Percentiles rank a stretch among this genome's conserved stretches.
phyloP scores from a whole-genome alignment of 176 grass and related monocot genomes.

The Bonia amplexicaulis region DNA sequence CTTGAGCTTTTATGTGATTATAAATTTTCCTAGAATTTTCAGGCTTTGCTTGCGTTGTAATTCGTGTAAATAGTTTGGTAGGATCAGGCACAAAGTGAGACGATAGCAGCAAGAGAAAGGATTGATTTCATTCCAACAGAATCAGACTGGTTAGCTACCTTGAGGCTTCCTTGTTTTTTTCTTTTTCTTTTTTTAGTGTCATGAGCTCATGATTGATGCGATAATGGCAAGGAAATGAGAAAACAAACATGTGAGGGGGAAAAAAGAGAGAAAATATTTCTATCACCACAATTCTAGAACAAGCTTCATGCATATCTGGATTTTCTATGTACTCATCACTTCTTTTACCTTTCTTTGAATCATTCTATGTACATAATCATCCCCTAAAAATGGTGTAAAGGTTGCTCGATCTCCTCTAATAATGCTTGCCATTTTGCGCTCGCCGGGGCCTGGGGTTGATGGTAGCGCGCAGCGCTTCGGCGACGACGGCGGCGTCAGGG shows the following conservation, averaged over 20 bases:
- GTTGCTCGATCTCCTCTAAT: constrained; percentile 14
- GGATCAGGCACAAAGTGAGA: constrained; percentile 19
- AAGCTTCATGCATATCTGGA: constrained; percentile 19
- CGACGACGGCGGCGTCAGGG: constrained; percentile 30
- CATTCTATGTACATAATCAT: constrained; percentile 37
- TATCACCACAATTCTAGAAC: constrained; percentile 19
- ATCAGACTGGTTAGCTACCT: neutral
- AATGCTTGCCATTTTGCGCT: constrained; percentile 28
- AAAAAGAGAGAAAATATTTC: neutral
- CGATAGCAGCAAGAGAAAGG: constrained; percentile 34
- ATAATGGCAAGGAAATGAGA: constrained; percentile 21
- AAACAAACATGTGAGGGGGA: neutral
- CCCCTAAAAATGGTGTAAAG: constrained; percentile 19
- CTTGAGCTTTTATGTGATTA: constrained; percentile 13
- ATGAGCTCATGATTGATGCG: constrained; percentile 35
- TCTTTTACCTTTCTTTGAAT: constrained; percentile 13
- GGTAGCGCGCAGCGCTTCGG: constrained; percentile 6
- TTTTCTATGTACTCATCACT: constrained; percentile 34
- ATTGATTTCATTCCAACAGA: constrained; percentile 17
- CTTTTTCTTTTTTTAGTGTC: neutral
- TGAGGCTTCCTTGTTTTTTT: neutral
- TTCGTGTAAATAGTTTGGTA: constrained; percentile 50
- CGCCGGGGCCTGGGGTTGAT: constrained; percentile 35
- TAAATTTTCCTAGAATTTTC: neutral
- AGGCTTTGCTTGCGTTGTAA: neutral